Conservation (phyloP, 2,329 filamentous ascomycete genomes). For the Xylaria sp. region DNA sequence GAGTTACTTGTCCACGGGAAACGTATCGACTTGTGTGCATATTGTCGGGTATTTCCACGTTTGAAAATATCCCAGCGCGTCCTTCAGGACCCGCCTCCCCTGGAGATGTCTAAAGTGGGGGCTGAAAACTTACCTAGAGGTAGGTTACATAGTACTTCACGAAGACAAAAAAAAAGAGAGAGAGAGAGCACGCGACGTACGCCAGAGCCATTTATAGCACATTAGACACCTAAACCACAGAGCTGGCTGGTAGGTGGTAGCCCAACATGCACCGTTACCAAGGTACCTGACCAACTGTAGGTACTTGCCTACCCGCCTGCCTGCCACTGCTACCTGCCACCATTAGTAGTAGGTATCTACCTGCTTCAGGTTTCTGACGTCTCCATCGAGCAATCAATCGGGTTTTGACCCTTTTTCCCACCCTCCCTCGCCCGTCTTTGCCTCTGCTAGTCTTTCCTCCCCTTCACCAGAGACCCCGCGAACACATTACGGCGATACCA, state of each 20-base stretch:
- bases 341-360: background rate
- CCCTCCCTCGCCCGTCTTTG: constrained; percentile 29
- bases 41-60: constrained; percentile 2
- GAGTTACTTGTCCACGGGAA: background rate
- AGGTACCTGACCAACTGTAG: background rate
- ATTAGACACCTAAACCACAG: background rate
- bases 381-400: constrained; percentile 40
- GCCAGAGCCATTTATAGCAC: constrained; percentile 2
- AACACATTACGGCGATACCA: constrained; percentile 43
- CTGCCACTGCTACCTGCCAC: background rate
- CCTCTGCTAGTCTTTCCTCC: constrained; percentile 33
- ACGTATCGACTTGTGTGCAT: background rate
- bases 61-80: constrained; percentile 1
- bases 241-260: background rate
- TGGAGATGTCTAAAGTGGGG: constrained; percentile 12
- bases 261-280: background rate
- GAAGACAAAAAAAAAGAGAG: background rate
- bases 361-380: constrained; percentile 39
- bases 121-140: constrained; percentile 2
- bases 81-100: background rate
- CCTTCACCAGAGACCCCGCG: constrained; percentile 43
- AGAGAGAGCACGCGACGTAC: constrained; percentile 6
- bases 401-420: constrained; percentile 47
- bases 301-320: background rate
- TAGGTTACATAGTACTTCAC: background rate